Conservation (phyloP, 768 basidiomycete genomes). For the Holtermanniella nyarrowii region DNA sequence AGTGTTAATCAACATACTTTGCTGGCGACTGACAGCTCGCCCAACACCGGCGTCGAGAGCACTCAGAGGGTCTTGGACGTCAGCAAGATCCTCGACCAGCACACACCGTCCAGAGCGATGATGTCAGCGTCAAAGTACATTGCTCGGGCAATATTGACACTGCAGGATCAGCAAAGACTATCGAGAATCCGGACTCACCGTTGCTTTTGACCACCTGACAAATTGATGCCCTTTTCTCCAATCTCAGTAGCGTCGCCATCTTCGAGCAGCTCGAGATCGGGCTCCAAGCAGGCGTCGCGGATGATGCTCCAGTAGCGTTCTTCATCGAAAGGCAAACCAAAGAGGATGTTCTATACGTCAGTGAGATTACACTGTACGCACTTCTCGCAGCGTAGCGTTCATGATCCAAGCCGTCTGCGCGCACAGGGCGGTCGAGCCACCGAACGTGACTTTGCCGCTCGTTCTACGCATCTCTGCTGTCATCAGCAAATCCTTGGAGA, state of each 20-base stretch:
- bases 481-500: constrained; percentile 47
- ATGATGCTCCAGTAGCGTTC: constrained; percentile 73
- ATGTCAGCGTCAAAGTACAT: constrained; percentile 80
- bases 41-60: constrained; percentile 90
- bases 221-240: constrained; percentile 76
- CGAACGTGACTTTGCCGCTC: constrained; percentile 57
- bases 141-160: constrained; percentile 73
- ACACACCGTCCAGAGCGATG: constrained; percentile 68
- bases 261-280: constrained; percentile 66
- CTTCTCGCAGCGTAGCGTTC: constrained; percentile 63
- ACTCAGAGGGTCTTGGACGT: constrained; percentile 51
- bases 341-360: constrained; percentile 56
- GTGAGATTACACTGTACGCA: background rate
- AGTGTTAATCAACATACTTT: background rate
- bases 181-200: constrained; percentile 36
- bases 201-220: constrained; percentile 74
- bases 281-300: constrained; percentile 63
- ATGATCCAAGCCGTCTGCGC: constrained; percentile 89
- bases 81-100: constrained; percentile 6
- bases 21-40: constrained; percentile 48
- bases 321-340: constrained; percentile 72
- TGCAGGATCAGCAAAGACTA: constrained; percentile 2
- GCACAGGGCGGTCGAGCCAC: constrained; percentile 68
- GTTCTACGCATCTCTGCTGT: constrained; percentile 68
- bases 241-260: constrained; percentile 76